Percentiles rank a stretch among this genome's conserved stretches.
phyloP scores from a whole-genome alignment of 23 red algal species.

The Gracilaria vermiculophylla region DNA sequence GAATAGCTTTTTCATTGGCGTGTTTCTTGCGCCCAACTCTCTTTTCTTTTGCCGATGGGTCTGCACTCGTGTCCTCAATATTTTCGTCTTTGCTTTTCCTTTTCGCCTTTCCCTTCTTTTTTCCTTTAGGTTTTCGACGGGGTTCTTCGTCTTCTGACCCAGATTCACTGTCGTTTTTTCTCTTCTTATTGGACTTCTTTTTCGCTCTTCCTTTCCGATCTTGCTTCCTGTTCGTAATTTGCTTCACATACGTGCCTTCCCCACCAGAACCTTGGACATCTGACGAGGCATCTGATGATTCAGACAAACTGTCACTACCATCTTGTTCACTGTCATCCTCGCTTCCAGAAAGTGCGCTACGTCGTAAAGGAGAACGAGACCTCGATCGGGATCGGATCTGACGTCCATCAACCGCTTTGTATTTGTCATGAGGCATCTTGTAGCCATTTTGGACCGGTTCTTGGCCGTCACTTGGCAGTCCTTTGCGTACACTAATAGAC shows the following conservation, averaged over 20 bases:
- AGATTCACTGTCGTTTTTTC: neutral
- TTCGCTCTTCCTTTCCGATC: neutral
- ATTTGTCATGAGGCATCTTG: neutral
- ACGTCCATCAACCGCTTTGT: neutral
- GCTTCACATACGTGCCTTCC: neutral
- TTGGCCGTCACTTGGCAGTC: neutral
- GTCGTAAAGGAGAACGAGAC: neutral
- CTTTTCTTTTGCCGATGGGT: neutral
- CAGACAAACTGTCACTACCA: neutral
- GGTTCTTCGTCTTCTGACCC: conserved; percentile 8
- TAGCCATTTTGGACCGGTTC: conserved; percentile 16
- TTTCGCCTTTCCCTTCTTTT: neutral
- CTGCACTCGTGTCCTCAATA: neutral
- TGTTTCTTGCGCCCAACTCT: neutral
- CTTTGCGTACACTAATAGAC: conserved; percentile 9
- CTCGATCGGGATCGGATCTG: neutral
- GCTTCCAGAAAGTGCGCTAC: neutral
- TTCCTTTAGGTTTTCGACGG: neutral
- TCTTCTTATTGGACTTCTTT: neutral
- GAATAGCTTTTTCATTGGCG: conserved; percentile 35
- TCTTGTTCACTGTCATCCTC: conserved; percentile 4
- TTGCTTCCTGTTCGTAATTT: neutral
- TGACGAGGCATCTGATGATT: neutral
- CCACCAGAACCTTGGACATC: conserved; percentile 16
- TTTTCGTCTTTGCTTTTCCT: neutral